phyloP scores from a whole-genome alignment of 805 yeast genomes.

The Saccharomycopsis fibuligera region DNA sequence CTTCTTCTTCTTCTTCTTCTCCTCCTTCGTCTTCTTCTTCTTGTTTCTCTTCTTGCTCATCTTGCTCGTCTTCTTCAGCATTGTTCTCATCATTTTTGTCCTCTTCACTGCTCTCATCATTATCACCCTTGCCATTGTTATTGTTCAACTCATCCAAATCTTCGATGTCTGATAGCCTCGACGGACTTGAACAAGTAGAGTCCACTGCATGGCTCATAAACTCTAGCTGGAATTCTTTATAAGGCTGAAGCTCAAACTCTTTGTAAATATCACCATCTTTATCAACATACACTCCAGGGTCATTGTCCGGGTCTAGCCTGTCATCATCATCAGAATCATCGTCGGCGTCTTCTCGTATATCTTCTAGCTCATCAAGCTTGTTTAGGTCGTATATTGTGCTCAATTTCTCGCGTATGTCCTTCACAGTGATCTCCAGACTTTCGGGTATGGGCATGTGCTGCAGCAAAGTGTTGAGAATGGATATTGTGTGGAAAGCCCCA shows the following conservation, averaged over 20 bases:
- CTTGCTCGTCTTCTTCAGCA: background rate
- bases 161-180: conserved; percentile 11
- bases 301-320: conserved; percentile 5
- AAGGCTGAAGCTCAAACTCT: conserved; percentile 17
- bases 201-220: conserved; percentile 12
- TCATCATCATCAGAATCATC: conserved; percentile 27
- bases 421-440: conserved; percentile 31
- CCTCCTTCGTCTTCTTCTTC: background rate
- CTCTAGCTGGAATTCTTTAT: conserved; percentile 4
- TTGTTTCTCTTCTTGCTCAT: background rate
- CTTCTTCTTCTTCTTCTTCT: conserved; percentile 1
- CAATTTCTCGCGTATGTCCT: conserved; percentile 55
- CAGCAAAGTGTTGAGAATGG: conserved; percentile 12
- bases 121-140: background rate
- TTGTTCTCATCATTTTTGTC: conserved; percentile 1
- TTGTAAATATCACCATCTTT: conserved; percentile 13
- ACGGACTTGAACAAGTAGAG: conserved; percentile 17
- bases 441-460: too few relatives aligned
- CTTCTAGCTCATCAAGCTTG: conserved; percentile 51
- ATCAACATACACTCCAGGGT: conserved; percentile 3
- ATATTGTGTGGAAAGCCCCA: conserved; percentile 19
- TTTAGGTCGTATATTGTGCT: conserved; percentile 47
- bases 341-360: conserved; percentile 25
- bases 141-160: conserved; percentile 6
- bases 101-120: conserved; percentile 6